phyloP scores from a whole-genome alignment of 2,329 filamentous ascomycete genomes.

The Microthyrium microscopicum region DNA sequence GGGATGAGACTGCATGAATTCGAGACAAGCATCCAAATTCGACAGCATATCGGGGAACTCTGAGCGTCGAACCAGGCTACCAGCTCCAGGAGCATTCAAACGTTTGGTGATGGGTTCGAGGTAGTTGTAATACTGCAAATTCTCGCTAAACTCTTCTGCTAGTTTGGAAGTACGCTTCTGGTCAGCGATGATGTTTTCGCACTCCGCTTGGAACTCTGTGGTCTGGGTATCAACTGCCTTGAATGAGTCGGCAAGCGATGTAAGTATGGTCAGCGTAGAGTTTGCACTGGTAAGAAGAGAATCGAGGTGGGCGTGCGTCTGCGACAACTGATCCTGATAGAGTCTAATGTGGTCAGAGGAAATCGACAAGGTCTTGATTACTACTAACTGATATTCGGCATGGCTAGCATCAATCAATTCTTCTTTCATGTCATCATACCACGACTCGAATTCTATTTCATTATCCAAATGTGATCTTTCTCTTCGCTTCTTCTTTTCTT shows the following conservation, averaged over 20 bases:
- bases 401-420: slow-evolving; percentile 68
- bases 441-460: slow-evolving; percentile 41
- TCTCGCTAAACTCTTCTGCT: slow-evolving; percentile 70
- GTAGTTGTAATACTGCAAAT: slow-evolving; percentile 88
- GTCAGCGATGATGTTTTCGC: slow-evolving; percentile 70
- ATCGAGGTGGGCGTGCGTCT: slow-evolving; percentile 70
- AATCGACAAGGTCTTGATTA: not conserved
- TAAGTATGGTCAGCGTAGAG: slow-evolving; percentile 57
- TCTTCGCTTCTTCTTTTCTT: slow-evolving; percentile 24
- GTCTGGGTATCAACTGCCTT: slow-evolving; percentile 78
- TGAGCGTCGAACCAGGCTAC: slow-evolving; percentile 65
- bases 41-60: slow-evolving; percentile 78
- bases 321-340: slow-evolving; percentile 64
- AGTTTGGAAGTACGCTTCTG: slow-evolving; percentile 64
- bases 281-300: slow-evolving; percentile 63
- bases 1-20: slow-evolving; percentile 77
- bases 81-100: slow-evolving; percentile 81
- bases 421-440: slow-evolving; percentile 44
- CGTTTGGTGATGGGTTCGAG: slow-evolving; percentile 79
- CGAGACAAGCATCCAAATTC: slow-evolving; percentile 77
- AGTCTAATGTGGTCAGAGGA: slow-evolving; percentile 28
- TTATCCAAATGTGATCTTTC: slow-evolving; percentile 26
- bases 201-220: slow-evolving; percentile 81
- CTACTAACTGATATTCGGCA: slow-evolving; percentile 62
- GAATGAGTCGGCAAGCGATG: slow-evolving; percentile 71